phyloP scores from a whole-genome alignment of 768 basidiomycete species.

The Pulveroboletus sp. region DNA sequence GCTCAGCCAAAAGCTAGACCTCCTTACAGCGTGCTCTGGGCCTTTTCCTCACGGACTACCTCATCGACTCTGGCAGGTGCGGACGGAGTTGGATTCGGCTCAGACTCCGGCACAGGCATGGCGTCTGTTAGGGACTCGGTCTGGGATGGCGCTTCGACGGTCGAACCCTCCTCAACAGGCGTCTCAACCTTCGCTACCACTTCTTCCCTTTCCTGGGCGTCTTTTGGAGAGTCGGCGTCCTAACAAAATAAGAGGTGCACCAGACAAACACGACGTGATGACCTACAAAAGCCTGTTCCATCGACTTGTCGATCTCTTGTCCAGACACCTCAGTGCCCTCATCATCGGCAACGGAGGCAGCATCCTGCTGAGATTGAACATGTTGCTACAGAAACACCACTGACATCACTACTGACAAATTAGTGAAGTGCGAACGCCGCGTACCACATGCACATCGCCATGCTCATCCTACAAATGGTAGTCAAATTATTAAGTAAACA shows the following conservation, averaged over 20 bases:
- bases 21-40: slow-evolving; percentile 14
- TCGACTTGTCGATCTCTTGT: slow-evolving; percentile 30
- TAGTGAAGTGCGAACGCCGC: slow-evolving; percentile 1
- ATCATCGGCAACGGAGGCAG: slow-evolving; percentile 22
- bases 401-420: not conserved
- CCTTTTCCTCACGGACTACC: slow-evolving; percentile 5
- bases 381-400: slow-evolving; percentile 16
- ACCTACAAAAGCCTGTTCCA: slow-evolving; percentile 24
- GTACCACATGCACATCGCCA: slow-evolving; percentile 14
- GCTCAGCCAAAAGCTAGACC: not conserved
- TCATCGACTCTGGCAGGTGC: slow-evolving; percentile 1
- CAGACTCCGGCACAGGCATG: not conserved
- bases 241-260: slow-evolving; percentile 10
- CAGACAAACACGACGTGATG: not conserved
- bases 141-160: not conserved
- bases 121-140: not conserved
- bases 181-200: slow-evolving; percentile 6
- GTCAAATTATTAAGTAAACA: slow-evolving; percentile 10
- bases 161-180: not conserved
- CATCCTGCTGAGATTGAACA: slow-evolving; percentile 7
- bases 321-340: slow-evolving; percentile 27
- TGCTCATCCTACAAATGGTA: slow-evolving; percentile 11
- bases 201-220: slow-evolving; percentile 27
- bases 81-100: not conserved
- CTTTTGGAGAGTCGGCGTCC: slow-evolving; percentile 31